Base-by-base conservation (phyloP, 2,329 filamentous ascomycete species). In the Diaporthe amygdali region DNA sequence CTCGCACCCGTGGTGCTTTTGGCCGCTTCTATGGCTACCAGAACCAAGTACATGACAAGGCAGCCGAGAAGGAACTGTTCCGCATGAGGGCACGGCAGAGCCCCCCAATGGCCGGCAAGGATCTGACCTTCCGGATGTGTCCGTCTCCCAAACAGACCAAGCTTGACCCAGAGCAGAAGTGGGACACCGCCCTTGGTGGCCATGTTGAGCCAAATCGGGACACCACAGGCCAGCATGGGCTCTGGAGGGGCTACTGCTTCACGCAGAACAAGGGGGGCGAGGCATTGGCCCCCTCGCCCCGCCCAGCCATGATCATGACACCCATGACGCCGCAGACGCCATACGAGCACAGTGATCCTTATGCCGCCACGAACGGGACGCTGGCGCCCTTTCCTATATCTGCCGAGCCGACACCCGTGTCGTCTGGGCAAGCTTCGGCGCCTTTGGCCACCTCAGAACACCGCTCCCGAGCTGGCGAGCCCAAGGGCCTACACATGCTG, bases 31-130 rank as follows among this genome's bases (percentile, higher is more conserved):
- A 84, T 39, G 72, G 72, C 25, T 73, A 71, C 72, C 80, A 83
- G 70, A 83, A 84, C 76, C 64, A 68, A 41, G 71, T 32, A 22
- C 83, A 86, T 77, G 87, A 87, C 71, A 82, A 87, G 74, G 85
- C 84, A 27, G 84, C 87, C 76, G 81, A 82, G 54, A 75, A 77
- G 22, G 79, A 79, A 59, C 75, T 89, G 47, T 83, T 86, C 72
- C 84, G 85, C 32, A 88, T 90, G 83, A 86, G 86, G 27, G 72
- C 74, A 17, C 78, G 75, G 25, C 66, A 73, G 44, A 91, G 90
- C 72, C 96, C 96, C 49, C 96, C 96, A 12, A 97, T 98, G 95
- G 89, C 97, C 14, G 96, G 96, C 69, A 84, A 86, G 70, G 93
- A 97, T 75, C 88, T 98, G 68, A 85, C 87, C 32, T 97, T 98